Base-by-base conservation (phyloP, 169 alveolate species). In the Eimeria necatrix region DNA sequence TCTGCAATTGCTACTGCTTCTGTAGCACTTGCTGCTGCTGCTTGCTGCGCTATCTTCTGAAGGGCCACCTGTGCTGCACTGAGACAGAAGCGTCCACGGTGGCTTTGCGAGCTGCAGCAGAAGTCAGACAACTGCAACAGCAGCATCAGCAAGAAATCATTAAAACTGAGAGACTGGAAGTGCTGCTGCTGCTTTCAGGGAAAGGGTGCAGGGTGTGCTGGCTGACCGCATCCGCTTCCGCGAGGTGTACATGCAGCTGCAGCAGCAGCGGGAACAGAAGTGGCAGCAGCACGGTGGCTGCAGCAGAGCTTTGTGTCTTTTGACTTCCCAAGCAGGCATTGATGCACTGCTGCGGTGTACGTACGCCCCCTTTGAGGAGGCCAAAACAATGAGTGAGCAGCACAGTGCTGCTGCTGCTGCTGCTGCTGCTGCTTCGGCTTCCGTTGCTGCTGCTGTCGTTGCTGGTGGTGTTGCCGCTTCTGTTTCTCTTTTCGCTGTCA, bases 241-340 rank as follows among this genome's bases (percentile, higher is more conserved):
- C 61, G 64, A 49, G 49, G 88, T 49, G 88, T 78, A 78, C 64
- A 49, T n/a, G 59, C 64, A 49, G 46, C 64, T 78, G 88, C 88
- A 78, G 88, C 64, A 32, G 59, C 88, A 48, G 68, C 59, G 88
- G 41, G 46, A 18, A 48, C 22, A 48, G 88, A 4, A 41, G 26
- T 78, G 88, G 88, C 88, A 9, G 88, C 88, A 78, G 10, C 68
- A 49, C 88, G 88, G 88, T 16, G 83, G 83, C 83, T 71, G 83
- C 83, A 71, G 83, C 83, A 71, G 83, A 71, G 52, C 83, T 0
- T 5, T 71, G 48, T 71, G 83, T 32, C 83, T 71, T 41, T 41
- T 71, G 14, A 71, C 83, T 5, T 41, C 83, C 0, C 83, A 71
- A 71, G 83, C 83, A 22, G 83, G 83, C 20, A 71, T 71, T 12